Evolutionary conservation across 768 basidiomycete genomes (phyloP).

Genomic region (Porphyrellus cyaneotinctus): DNA sequence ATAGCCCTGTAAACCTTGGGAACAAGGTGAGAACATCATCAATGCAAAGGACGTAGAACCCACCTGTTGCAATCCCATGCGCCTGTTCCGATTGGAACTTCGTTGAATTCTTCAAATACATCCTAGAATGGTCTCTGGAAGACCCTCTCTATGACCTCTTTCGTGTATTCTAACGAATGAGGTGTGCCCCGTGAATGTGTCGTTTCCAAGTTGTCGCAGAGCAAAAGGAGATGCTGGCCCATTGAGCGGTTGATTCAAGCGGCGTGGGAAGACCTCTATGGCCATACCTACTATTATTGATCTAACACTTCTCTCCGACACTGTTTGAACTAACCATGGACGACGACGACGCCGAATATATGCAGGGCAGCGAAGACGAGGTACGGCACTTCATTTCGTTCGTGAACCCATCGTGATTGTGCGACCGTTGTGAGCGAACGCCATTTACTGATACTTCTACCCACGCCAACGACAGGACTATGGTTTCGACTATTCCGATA

Average conservation of each 20-base stretch:
- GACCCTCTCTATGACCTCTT: slow-evolving; percentile 71
- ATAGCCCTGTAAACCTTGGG: slow-evolving; percentile 84
- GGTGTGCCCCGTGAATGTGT: slow-evolving; percentile 86
- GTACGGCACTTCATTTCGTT: slow-evolving; percentile 35
- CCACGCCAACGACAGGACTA: slow-evolving; percentile 60
- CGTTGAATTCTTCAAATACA: slow-evolving; percentile 88
- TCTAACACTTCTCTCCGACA: slow-evolving; percentile 1
- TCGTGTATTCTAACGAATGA: slow-evolving; percentile 79
- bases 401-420: not conserved
- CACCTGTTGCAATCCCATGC: slow-evolving; percentile 94
- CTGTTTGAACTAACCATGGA: slow-evolving; percentile 53
- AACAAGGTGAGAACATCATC: not conserved
- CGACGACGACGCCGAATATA: slow-evolving; percentile 92
- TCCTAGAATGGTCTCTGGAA: slow-evolving; percentile 82
- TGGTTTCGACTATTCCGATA: slow-evolving; percentile 94
- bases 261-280: no score
- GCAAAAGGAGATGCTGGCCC: slow-evolving; percentile 86
- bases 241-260: slow-evolving; percentile 58
- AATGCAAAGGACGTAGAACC: slow-evolving; percentile 19
- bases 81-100: slow-evolving; percentile 89
- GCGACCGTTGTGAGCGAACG: not conserved
- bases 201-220: slow-evolving; percentile 81
- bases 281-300: no score
- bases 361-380: slow-evolving; percentile 87
- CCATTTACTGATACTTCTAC: slow-evolving; percentile 1